Conservation (phyloP, 2,329 filamentous ascomycete species). For the Fusarium staphyleae region DNA sequence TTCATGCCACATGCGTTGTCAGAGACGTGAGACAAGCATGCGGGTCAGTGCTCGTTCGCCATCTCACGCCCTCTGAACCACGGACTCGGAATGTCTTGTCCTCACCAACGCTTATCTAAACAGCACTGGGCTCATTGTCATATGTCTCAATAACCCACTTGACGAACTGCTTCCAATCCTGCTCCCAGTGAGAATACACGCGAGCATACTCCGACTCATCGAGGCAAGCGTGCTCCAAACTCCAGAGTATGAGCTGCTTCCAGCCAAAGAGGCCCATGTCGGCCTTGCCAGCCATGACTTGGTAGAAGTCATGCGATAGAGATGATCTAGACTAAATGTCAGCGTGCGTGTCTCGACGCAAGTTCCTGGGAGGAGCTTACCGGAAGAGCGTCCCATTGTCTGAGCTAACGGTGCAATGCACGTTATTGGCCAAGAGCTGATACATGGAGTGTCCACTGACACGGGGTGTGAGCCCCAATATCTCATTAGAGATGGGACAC, state of each 20-base stretch:
- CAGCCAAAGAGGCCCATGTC: slow-evolving; percentile 74
- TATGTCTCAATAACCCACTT: slow-evolving; percentile 56
- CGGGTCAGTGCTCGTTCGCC: neutral
- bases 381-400: slow-evolving; percentile 78
- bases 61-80: neutral
- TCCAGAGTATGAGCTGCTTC: slow-evolving; percentile 72
- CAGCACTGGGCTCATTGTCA: slow-evolving; percentile 26
- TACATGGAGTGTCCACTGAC: slow-evolving; percentile 73
- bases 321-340: slow-evolving; percentile 60
- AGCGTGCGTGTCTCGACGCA: neutral
- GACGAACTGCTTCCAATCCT: slow-evolving; percentile 66
- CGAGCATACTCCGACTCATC: slow-evolving; percentile 49
- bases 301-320: slow-evolving; percentile 79
- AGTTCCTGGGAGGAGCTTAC: slow-evolving; percentile 49
- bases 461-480: slow-evolving; percentile 72
- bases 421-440: slow-evolving; percentile 71
- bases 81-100: neutral
- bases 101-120: neutral
- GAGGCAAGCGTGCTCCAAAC: slow-evolving; percentile 66
- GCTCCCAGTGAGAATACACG: slow-evolving; percentile 56
- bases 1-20: neutral
- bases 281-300: slow-evolving; percentile 72
- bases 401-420: slow-evolving; percentile 76
- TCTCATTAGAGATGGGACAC: slow-evolving; percentile 80
- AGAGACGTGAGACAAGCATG: neutral